A percentile compares a stretch with the other conserved stretches of the same genome.
Conservation (phyloP, 805 yeast genomes). For the Brettanomyces sp. region DNA sequence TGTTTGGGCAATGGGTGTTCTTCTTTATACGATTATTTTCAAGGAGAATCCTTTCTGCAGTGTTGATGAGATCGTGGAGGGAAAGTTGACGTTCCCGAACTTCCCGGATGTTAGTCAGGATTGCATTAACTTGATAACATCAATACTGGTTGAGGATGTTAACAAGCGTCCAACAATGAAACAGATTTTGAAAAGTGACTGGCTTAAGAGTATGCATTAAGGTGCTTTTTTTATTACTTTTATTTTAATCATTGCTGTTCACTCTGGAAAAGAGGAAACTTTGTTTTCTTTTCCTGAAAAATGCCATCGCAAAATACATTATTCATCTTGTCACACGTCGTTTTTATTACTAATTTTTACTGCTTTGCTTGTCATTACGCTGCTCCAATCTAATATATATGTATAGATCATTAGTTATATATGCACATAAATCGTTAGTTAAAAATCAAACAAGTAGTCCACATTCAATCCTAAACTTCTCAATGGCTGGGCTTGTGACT, state of each 20-base stretch:
- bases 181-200: conserved; percentile 58
- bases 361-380: background rate
- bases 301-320: too few species aligned
- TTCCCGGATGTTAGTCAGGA: conserved; percentile 44
- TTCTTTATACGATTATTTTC: conserved; percentile 80
- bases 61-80: conserved; percentile 92
- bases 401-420: background rate
- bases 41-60: conserved; percentile 94
- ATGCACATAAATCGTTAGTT: background rate
- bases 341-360: background rate
- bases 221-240: background rate
- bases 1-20: conserved; percentile 92
- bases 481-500: conserved; percentile 52
- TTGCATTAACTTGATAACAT: conserved; percentile 51
- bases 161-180: conserved; percentile 63
- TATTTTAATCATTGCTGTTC: background rate
- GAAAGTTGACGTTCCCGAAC: conserved; percentile 64
- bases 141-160: conserved; percentile 61
- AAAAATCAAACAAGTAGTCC: conserved; percentile 44
- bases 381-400: background rate
- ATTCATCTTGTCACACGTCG: background rate
- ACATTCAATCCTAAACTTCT: conserved; percentile 64
- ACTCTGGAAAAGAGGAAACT: too few species aligned
- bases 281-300: too few species aligned
- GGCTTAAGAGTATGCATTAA: conserved; percentile 37